Percentiles rank a stretch among this genome's conserved stretches.
Evolutionary conservation across 352 stramenopile genomes (phyloP).

Genomic region (Aphanomyces invadans): DNA sequence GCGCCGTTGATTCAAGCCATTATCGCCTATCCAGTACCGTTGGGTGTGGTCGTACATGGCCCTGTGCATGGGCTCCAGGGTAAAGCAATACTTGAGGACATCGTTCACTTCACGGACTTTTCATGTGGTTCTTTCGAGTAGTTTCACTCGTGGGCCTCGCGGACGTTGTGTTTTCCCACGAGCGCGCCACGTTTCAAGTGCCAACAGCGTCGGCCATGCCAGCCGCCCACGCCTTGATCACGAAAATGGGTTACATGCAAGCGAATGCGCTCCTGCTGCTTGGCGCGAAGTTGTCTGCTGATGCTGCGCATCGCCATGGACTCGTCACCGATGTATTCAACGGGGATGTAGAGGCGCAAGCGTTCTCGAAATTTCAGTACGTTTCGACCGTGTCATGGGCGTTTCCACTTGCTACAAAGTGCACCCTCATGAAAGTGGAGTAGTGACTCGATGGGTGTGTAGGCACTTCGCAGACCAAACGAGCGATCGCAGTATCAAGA

Average conservation of each 20-base stretch:
- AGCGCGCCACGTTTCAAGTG: conserved; percentile 84
- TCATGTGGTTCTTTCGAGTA: not conserved
- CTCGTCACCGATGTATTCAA: conserved; percentile 49
- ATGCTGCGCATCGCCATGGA: conserved; percentile 38
- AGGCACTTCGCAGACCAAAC: no score
- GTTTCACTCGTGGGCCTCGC: conserved; percentile 63
- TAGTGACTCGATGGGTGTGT: no score
- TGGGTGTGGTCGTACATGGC: conserved; percentile 86
- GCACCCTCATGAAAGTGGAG: no score
- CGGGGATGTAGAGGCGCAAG: conserved; percentile 50
- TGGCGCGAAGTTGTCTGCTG: conserved; percentile 72
- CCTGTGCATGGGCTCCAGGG: conserved; percentile 85
- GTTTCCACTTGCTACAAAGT: no score
- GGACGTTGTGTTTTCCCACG: conserved; percentile 86
- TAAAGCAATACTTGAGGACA: no score
- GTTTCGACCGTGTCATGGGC: no score
- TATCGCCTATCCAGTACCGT: conserved; percentile 84
- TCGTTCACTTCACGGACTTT: not conserved
- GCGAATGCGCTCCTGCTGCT: conserved; percentile 86
- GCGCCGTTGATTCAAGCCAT: conserved; percentile 67
- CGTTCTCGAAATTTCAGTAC: conserved; percentile 53
- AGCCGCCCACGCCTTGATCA: not conserved
- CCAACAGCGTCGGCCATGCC: conserved; percentile 31
- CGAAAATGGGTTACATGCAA: conserved; percentile 75
- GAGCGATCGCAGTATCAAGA: no score